Evolutionary conservation across 306 rosid genomes (phyloP).

Genomic region (Quercus glauca): DNA sequence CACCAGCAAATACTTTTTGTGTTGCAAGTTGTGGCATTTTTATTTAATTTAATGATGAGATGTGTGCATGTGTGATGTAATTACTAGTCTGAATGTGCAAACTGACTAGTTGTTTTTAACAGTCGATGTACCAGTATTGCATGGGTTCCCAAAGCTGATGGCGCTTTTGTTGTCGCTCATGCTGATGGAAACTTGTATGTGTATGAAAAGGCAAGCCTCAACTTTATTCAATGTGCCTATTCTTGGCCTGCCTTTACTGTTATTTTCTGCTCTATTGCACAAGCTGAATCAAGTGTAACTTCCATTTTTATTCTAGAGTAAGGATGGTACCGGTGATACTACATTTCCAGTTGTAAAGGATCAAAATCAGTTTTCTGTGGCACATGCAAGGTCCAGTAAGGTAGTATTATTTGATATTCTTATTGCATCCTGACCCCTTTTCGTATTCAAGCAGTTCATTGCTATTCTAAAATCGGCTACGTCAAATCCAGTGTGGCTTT

Average conservation of each 20-base stretch:
- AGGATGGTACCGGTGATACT: slow-evolving; percentile 85
- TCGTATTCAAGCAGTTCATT: background rate
- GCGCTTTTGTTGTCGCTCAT: slow-evolving; percentile 86
- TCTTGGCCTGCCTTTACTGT: slow-evolving; percentile 22
- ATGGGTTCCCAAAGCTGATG: slow-evolving; percentile 93
- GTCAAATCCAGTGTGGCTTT: background rate
- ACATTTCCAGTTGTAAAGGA: slow-evolving; percentile 84
- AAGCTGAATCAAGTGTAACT: background rate
- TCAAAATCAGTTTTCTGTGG: slow-evolving; percentile 82
- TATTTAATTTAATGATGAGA: background rate
- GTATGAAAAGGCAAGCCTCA: slow-evolving; percentile 82
- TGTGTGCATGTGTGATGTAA: background rate
- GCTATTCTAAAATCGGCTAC: background rate
- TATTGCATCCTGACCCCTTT: background rate
- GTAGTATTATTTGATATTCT: slow-evolving; percentile 35
- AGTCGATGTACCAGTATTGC: slow-evolving; percentile 92
- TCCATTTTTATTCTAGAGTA: slow-evolving; percentile 42
- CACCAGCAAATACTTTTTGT: background rate
- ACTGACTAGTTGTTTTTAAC: slow-evolving; percentile 25
- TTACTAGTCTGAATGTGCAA: background rate
- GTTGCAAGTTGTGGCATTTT: background rate
- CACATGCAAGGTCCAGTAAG: slow-evolving; percentile 94
- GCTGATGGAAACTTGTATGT: slow-evolving; percentile 89
- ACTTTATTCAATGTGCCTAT: slow-evolving; percentile 11
- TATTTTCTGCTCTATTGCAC: background rate